Evolutionary conservation across 306 rosid genomes (phyloP), one percentile per base, ranked within the genome.

Genomic region (Gynostemma pentaphyllum): DNA sequence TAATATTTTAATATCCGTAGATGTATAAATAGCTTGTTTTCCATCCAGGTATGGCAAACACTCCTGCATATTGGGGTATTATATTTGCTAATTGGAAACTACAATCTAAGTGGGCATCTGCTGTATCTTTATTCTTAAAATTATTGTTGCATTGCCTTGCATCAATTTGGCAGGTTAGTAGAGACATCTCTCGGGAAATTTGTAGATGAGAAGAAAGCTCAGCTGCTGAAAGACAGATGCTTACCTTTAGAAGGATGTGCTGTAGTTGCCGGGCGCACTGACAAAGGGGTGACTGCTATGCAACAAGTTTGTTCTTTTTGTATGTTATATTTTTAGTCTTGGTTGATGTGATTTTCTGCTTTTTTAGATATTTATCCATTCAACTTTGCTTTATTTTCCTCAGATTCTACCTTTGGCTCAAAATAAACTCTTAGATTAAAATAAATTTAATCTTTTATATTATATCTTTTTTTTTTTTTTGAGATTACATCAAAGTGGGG

Each of bases 241-340:
- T 74, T 86, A 53, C 95, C 94, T 3, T 16, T 88, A 54, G 89
- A 88, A 80, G 96, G 86, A 2, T 80, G 88, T 71, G 81, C 80
- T 70, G 3, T 41, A 57, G 99, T 92, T 69, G 99, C 99, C 22
- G 99, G 99, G 44, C 95, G 99, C 49, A 92, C 99, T 53, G 99
- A 92, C 85, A 92, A 92, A 72, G 99, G 96, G 45, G 99, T 92
- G 37, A 86, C 99, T 45, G 99, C 83, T 66, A 78, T 92, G 70
- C 82, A 73, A 67, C 99, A 92, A 86, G 92, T 88, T 68, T 92
- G 96, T 73, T 78, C 94, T 61, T 92, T 92, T 66, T 84, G 99
- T 92, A 88, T 71, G 96, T 63, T 45, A 48, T 42, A 27, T 15
- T 39, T 60, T 1, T 23, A 40, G 40, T 61, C 14, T 39, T 27